Base-by-base conservation (phyloP, 2,329 filamentous ascomycete genomes). In the Aspergillus versicolor region DNA sequence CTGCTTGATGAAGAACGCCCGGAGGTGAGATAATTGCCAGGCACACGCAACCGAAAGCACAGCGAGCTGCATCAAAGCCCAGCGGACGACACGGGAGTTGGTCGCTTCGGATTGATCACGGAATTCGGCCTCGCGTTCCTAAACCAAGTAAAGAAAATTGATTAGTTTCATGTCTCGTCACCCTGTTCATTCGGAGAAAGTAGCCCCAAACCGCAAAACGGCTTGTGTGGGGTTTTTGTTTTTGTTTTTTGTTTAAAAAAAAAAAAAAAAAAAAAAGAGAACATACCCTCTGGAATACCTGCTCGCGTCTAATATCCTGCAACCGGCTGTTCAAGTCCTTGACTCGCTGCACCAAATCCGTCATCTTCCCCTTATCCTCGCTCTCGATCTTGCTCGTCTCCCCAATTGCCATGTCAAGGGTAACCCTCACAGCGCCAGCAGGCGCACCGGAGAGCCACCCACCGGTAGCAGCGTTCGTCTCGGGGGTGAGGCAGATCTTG, bases 1-100 rank as follows among this genome's bases (percentile, higher is more conserved):
- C 82, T 97, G 93, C 84, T 99, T 99, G 82, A 99, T 99, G 81
- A 99, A 99, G 84, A 99, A 99, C 46, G 90, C 89, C 66, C 94
- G 85, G 68, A 99, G 84, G 78, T 99, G 93, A 53, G 92, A 96
- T 46, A 99, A 82, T 77, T 99, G 94, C 94, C 94, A 99, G 60
- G 91, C 90, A 78, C 94, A 99, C 34, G 94, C 96, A 55, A 88
- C 82, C 54, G 88, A 90, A 53, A 99, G 82, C 38, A 97, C 86
- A 52, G 87, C 83, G 59, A 97, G 80, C 77, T 99, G 94, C 65
- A 97, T 88, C 63, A 97, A 71, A 65, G 94, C 93, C 93, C 94
- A 99, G 67, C 92, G 88, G 50, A 97, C 87, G 62, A 97, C 93
- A 69, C 93, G 89, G 55, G 87, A 81, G 77, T 99, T 99, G 64